Evolutionary conservation across 2,329 filamentous ascomycete species (phyloP).

Genomic region (Aspergillus glaucus): DNA sequence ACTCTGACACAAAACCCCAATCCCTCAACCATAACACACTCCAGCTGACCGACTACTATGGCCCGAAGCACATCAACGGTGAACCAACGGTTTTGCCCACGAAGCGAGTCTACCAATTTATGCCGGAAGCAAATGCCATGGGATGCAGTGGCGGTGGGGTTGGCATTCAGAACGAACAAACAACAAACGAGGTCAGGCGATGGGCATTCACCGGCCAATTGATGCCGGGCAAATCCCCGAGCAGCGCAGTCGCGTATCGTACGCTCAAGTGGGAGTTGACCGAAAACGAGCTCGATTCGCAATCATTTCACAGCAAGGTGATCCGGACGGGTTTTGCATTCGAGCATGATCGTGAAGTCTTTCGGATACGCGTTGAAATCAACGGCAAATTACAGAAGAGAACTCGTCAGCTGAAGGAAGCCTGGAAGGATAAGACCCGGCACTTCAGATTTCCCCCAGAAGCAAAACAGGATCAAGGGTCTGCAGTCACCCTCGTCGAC

Average conservation of each 20-base stretch:
- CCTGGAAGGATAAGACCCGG: not conserved
- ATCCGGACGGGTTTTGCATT: conserved; percentile 27
- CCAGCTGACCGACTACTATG: conserved; percentile 13
- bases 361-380: conserved; percentile 26
- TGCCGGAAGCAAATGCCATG: conserved; percentile 9
- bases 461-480: not conserved
- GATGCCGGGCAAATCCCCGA: not conserved
- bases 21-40: not conserved
- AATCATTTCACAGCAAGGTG: conserved; percentile 17
- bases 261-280: conserved; percentile 24
- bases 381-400: conserved; percentile 20
- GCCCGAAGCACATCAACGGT: conserved; percentile 12
- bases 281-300: conserved; percentile 23
- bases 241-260: conserved; percentile 9
- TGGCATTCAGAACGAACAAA: conserved; percentile 6
- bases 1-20: not conserved
- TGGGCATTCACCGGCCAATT: conserved; percentile 11
- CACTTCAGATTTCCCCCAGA: conserved; percentile 3
- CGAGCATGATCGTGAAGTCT: conserved; percentile 22
- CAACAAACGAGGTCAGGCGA: conserved; percentile 2
- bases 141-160: conserved; percentile 11
- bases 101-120: conserved; percentile 8
- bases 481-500: not conserved
- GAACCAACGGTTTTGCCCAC: conserved; percentile 5
- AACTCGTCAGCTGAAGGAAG: conserved; percentile 1